A percentile compares a stretch with the other conserved stretches of the same genome.
These are phyloP conservation scores for Puccinia brachypodii DNA, from an alignment of 1,284 basidiomycete species.

Conservation along the genomic window DNA sequence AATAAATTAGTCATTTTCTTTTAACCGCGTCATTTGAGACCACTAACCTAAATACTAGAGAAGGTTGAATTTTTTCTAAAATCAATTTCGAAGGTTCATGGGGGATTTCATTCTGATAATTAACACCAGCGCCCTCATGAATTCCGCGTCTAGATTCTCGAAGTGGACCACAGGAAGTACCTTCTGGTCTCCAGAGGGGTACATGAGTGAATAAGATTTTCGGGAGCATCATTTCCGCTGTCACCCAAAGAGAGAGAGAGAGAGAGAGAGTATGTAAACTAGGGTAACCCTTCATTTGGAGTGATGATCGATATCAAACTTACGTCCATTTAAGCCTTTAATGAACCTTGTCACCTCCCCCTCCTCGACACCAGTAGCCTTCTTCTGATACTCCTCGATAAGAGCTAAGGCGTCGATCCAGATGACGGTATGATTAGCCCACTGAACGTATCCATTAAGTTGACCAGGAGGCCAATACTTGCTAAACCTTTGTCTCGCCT, in stretches of 20 bases:
- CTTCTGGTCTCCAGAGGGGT: constrained; percentile 71
- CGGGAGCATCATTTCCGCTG: constrained; percentile 56
- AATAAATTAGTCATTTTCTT: neutral
- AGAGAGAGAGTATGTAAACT: neutral
- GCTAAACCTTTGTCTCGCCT: constrained; percentile 53
- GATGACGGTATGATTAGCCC: constrained; percentile 72
- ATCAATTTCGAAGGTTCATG: constrained; percentile 71
- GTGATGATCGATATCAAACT: constrained; percentile 26
- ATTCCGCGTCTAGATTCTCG: constrained; percentile 70
- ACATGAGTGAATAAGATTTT: constrained; percentile 76
- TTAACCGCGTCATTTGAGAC: neutral
- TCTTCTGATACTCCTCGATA: constrained; percentile 72
- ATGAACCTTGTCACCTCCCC: constrained; percentile 61
- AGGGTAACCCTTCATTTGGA: constrained; percentile 51
- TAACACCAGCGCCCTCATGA: constrained; percentile 70
- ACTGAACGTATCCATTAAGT: constrained; percentile 70
- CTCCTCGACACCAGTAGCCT: constrained; percentile 63
- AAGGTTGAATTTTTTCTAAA: constrained; percentile 67
- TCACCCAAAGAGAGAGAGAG: constrained; percentile 16
- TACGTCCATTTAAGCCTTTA: constrained; percentile 35
- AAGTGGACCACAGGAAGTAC: constrained; percentile 70
- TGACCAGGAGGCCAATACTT: constrained; percentile 54
- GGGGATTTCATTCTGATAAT: constrained; percentile 77
- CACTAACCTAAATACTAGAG: constrained; percentile 69
- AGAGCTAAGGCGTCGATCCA: constrained; percentile 73